Evolutionary conservation across 768 basidiomycete species (phyloP), one percentile per base, ranked within the genome.

Genomic region (Boletus pseudo-olivaceus): DNA sequence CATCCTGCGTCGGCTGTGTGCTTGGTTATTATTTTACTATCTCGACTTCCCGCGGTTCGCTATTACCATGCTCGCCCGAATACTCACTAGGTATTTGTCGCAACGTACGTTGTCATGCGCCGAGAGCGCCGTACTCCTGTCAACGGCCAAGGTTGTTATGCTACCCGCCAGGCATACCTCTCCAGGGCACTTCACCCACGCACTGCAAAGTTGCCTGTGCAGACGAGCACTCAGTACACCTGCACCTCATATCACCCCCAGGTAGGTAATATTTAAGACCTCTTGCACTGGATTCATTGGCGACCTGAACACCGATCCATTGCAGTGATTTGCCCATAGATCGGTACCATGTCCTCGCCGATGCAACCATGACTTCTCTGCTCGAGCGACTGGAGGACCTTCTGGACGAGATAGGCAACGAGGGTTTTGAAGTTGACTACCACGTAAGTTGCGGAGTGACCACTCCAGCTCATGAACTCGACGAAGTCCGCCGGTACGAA

Each of bases 401-500:
- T 27, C 66, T 95, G n/a, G 88, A 92, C 51, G 75, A 70, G 29
- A 54, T 78, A 7, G 81, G 73, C 12, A 76, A 82, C 50, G 69
- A 81, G 1, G 72, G 73, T 2, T 85, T 82, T 59, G 93, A 97
- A 69, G 88, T 97, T 19, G 94, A 96, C 68, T 96, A 96, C 69
- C 84, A 85, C 65, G 93, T 93, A 66, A 51, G 87, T 72, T 43
- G 26, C 26, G 2, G 29, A n/a, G 38, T 29, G 34, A 35, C 42
- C 41, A 20, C 43, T 19, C 9, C 23, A 29, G 20, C 41, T 26
- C 15, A 14, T 38, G 30, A n/a, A 14, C 33, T 44, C 35, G 30
- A 35, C 27, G 33, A n/a, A 40, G 54, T 15, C 7, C 30, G n/a
- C 38, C 19, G 7, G 15, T 38, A 26, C 4, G 14, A 34, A 20